Conservation (phyloP, 345 rosid species). For the Conringia planisiliqua region DNA sequence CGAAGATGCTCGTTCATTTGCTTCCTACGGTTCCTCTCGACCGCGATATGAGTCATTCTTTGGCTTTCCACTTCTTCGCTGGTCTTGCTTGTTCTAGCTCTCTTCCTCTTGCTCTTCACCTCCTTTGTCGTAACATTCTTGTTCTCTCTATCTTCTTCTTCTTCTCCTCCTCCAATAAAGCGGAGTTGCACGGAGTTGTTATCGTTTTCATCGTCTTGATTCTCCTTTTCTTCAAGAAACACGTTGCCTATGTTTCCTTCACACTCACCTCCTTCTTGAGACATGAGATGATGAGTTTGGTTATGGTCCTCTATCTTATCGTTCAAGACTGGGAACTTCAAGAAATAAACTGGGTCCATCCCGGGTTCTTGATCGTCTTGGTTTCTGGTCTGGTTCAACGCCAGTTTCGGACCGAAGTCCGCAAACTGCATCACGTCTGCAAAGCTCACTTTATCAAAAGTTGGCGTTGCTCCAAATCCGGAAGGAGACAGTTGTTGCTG, state of each 20-base stretch:
- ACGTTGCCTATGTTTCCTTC: slow-evolving; percentile 32
- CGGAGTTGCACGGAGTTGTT: slow-evolving; percentile 48
- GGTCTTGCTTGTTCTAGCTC: slow-evolving; percentile 68
- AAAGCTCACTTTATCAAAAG: slow-evolving; percentile 68
- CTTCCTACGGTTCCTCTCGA: slow-evolving; percentile 83
- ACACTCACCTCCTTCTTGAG: slow-evolving; percentile 33
- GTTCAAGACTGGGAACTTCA: slow-evolving; percentile 79
- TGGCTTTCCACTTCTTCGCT: slow-evolving; percentile 93
- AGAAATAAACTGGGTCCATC: slow-evolving; percentile 77
- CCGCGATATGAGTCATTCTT: slow-evolving; percentile 91
- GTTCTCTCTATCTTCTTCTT: slow-evolving; percentile 28
- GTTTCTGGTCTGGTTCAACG: slow-evolving; percentile 54
- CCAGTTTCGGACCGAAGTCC: slow-evolving; percentile 75
- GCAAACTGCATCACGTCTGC: slow-evolving; percentile 90
- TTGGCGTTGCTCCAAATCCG: slow-evolving; percentile 41
- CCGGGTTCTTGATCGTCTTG: slow-evolving; percentile 60
- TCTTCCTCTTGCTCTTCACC: slow-evolving; percentile 69
- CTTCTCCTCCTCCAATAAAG: slow-evolving; percentile 29
- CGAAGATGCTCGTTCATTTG: slow-evolving; percentile 55
- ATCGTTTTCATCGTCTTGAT: slow-evolving; percentile 24
- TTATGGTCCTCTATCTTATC: slow-evolving; percentile 42
- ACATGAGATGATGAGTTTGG: slow-evolving; percentile 24
- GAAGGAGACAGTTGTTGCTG: slow-evolving; percentile 44
- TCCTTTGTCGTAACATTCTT: slow-evolving; percentile 29
- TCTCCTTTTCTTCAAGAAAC: slow-evolving; percentile 13